These are phyloP conservation scores for Colletotrichum tanaceti DNA, from an alignment of 2,329 filamentous ascomycete genomes.

Conservation along the genomic window DNA sequence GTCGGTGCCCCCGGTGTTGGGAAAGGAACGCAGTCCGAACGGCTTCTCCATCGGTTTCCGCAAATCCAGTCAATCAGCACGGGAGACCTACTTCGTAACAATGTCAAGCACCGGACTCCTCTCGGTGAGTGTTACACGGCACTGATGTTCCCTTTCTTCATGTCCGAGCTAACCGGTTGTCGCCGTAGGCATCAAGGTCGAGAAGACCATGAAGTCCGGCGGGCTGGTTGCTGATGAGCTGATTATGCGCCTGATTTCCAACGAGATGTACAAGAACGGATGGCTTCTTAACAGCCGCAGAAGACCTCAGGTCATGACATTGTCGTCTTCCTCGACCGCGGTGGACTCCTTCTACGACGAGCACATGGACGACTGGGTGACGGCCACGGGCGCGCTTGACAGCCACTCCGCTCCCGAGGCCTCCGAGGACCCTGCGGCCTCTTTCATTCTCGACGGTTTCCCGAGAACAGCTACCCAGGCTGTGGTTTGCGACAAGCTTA, in stretches of 20 bases:
- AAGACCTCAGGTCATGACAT: conserved; percentile 62
- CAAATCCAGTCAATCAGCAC: conserved; percentile 93
- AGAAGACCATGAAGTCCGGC: conserved; percentile 87
- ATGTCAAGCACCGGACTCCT: conserved; percentile 89
- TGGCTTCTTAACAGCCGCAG: conserved; percentile 72
- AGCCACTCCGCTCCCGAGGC: conserved; percentile 55
- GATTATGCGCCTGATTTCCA: conserved; percentile 91
- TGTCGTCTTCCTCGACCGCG: conserved; percentile 57
- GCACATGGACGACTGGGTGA: conserved; percentile 53
- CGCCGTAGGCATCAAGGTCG: conserved; percentile 83
- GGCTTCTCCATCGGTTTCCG: conserved; percentile 86
- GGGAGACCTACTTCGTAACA: conserved; percentile 89
- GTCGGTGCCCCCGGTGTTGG: conserved; percentile 96
- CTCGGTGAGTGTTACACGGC: conserved; percentile 70
- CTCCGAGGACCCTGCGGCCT: conserved; percentile 80
- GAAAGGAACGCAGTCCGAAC: conserved; percentile 95
- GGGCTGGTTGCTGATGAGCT: conserved; percentile 91
- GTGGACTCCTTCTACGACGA: conserved; percentile 48
- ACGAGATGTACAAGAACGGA: conserved; percentile 85
- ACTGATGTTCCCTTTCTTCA: not conserved
- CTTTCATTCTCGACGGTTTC: conserved; percentile 96
- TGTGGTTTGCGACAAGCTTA: conserved; percentile 77
- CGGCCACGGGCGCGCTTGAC: conserved; percentile 55
- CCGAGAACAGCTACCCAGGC: conserved; percentile 89
- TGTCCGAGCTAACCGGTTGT: conserved; percentile 14